Conservation (phyloP, 768 basidiomycete genomes). For the Boletus coccyginus region DNA sequence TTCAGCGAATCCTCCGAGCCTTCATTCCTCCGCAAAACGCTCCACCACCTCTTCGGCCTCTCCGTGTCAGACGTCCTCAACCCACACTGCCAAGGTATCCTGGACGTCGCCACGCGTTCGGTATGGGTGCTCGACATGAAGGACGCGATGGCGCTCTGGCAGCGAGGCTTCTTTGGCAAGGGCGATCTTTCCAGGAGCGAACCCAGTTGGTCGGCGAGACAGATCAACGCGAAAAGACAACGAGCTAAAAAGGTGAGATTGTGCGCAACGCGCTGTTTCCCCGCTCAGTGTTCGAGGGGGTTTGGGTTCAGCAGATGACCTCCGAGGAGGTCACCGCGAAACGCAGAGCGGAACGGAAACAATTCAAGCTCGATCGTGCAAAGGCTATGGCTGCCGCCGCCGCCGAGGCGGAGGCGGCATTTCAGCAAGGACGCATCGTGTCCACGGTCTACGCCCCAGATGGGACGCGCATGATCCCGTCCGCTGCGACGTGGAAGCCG, state of each 20-base stretch:
- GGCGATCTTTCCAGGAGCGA: conserved; percentile 93
- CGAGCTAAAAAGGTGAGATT: conserved; percentile 55
- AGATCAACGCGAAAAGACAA: conserved; percentile 56
- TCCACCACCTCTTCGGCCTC: conserved; percentile 55
- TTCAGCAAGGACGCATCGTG: conserved; percentile 66
- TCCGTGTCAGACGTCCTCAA: conserved; percentile 59
- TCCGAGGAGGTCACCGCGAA: conserved; percentile 90
- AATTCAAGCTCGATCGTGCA: conserved; percentile 93
- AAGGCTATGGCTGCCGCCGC: conserved; percentile 80
- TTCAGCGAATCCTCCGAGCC: conserved; percentile 40
- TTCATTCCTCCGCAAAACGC: conserved; percentile 43
- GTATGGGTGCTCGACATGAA: conserved; percentile 75
- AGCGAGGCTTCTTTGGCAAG: conserved; percentile 95
- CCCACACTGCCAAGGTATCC: conserved; percentile 73
- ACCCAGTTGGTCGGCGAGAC: conserved; percentile 86
- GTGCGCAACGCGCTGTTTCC: no score
- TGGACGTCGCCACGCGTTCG: conserved; percentile 78
- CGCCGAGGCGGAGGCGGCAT: conserved; percentile 75
- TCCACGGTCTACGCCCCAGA: conserved; percentile 56
- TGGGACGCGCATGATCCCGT: conserved; percentile 53
- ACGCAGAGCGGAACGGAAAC: conserved; percentile 82
- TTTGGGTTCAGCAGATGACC: conserved; percentile 42
- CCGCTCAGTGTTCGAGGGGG: neutral
- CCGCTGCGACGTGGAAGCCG: conserved; percentile 79
- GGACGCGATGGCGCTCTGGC: conserved; percentile 76